A percentile compares a stretch with the other conserved stretches of the same genome.
These are phyloP conservation scores for Psidium friedrichsthalianum DNA, from an alignment of 345 rosid genomes.

Conservation along the genomic window DNA sequence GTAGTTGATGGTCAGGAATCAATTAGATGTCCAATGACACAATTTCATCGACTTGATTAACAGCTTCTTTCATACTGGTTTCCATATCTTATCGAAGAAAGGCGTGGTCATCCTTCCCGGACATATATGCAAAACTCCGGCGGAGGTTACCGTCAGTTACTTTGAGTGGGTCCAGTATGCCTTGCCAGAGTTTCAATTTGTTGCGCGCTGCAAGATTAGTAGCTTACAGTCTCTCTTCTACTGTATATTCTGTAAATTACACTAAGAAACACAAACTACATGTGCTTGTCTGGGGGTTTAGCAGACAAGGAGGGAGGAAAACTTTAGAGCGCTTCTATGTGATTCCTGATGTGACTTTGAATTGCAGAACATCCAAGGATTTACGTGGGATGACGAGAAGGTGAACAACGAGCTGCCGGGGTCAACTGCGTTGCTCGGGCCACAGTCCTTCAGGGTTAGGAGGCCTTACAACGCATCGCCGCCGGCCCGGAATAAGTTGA, in stretches of 20 bases:
- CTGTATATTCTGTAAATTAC: not conserved
- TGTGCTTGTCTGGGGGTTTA: not conserved
- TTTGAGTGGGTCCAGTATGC: constrained; percentile 97
- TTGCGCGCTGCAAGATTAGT: not conserved
- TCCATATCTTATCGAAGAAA: constrained; percentile 71
- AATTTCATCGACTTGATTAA: not conserved
- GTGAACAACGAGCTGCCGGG: constrained; percentile 75
- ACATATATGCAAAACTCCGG: constrained; percentile 93
- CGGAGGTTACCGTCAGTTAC: constrained; percentile 96
- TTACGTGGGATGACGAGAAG: constrained; percentile 94
- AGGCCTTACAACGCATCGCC: constrained; percentile 30
- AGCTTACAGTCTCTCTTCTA: not conserved
- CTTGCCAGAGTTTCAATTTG: not conserved
- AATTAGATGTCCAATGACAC: not conserved
- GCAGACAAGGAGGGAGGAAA: not conserved
- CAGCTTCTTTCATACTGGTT: not conserved
- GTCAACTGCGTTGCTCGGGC: constrained; percentile 93
- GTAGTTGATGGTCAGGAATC: constrained; percentile 16
- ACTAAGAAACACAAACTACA: not conserved
- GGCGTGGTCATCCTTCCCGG: constrained; percentile 91
- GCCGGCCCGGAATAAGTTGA: not conserved
- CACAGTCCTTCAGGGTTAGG: constrained; percentile 88
- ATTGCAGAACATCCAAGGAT: constrained; percentile 88
- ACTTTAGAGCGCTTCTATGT: not conserved
- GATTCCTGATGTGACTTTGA: not conserved